These are phyloP conservation scores for Alternaria tenuissima DNA, from an alignment of 2,329 filamentous ascomycete genomes.

Conservation along the genomic window DNA sequence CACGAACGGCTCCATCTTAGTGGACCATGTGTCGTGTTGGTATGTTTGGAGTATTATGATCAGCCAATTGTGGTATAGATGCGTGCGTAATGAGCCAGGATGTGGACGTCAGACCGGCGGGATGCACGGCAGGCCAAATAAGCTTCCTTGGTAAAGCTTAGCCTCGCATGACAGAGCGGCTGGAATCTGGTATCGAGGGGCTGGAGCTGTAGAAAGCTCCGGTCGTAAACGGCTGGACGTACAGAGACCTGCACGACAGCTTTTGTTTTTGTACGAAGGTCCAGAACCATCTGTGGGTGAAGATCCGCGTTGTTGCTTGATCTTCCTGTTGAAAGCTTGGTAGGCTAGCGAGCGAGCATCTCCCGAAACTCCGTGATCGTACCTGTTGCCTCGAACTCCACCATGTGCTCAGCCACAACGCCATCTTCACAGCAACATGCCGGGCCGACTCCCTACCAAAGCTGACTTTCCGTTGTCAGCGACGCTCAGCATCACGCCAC, in stretches of 20 bases:
- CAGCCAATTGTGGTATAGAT: constrained; percentile 28
- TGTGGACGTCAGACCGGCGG: constrained; percentile 10
- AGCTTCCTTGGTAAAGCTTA: constrained; percentile 46
- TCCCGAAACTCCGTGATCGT: constrained; percentile 17
- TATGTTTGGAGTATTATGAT: constrained; percentile 19
- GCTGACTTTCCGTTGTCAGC: constrained; percentile 54
- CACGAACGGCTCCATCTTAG: constrained; percentile 12
- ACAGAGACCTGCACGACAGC: neutral
- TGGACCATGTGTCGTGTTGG: constrained; percentile 19
- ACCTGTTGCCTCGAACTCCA: constrained; percentile 7
- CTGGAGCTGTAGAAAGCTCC: neutral
- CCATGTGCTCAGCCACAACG: constrained; percentile 27
- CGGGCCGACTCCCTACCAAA: constrained; percentile 53
- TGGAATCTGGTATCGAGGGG: neutral
- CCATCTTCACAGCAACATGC: constrained; percentile 40
- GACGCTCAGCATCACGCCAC: constrained; percentile 54
- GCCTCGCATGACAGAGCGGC: constrained; percentile 2
- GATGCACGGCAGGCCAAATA: constrained; percentile 18
- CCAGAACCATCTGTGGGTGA: neutral
- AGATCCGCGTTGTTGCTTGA: neutral
- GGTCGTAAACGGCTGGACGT: neutral
- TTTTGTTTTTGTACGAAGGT: neutral
- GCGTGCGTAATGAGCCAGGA: constrained; percentile 36
- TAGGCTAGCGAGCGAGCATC: constrained; percentile 29
- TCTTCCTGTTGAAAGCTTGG: constrained; percentile 18